phyloP scores from a whole-genome alignment of 306 rosid genomes.

The Potentilla sterilis region DNA sequence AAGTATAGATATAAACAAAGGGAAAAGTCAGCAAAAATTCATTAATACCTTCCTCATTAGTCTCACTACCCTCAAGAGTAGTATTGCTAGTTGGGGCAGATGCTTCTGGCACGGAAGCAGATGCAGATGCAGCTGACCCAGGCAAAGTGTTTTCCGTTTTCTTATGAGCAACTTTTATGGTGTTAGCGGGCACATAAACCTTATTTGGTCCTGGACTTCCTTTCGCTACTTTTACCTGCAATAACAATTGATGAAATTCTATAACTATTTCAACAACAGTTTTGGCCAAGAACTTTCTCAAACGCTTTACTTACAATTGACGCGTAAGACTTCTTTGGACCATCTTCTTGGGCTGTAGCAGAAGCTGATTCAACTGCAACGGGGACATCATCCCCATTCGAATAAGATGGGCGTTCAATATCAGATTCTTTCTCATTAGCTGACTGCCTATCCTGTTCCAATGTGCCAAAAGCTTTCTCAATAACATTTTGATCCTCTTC shows the following conservation, averaged over 20 bases:
- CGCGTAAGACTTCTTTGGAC: conserved; percentile 74
- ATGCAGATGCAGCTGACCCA: conserved; percentile 34
- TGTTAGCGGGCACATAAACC: conserved; percentile 60
- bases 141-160: conserved; percentile 35
- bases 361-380: conserved; percentile 39
- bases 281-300: conserved; percentile 21
- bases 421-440: conserved; percentile 36
- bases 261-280: conserved; percentile 20
- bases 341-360: conserved; percentile 42
- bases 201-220: conserved; percentile 43
- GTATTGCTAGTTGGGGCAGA: conserved; percentile 32
- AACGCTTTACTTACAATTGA: conserved; percentile 54
- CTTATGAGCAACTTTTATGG: conserved; percentile 35
- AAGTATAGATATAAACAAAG: background rate
- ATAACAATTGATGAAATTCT: conserved; percentile 26
- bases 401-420: conserved; percentile 36
- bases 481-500: conserved; percentile 32
- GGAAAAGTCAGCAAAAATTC: background rate
- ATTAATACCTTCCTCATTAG: conserved; percentile 53
- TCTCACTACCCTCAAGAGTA: conserved; percentile 41
- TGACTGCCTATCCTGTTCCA: conserved; percentile 40
- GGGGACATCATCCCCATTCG: conserved; percentile 49
- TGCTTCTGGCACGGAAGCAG: conserved; percentile 46
- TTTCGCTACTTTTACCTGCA: conserved; percentile 66
- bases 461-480: conserved; percentile 41